These are phyloP conservation scores for Triangularia setosa DNA, from an alignment of 2,329 filamentous ascomycete species.

Conservation along the genomic window DNA sequence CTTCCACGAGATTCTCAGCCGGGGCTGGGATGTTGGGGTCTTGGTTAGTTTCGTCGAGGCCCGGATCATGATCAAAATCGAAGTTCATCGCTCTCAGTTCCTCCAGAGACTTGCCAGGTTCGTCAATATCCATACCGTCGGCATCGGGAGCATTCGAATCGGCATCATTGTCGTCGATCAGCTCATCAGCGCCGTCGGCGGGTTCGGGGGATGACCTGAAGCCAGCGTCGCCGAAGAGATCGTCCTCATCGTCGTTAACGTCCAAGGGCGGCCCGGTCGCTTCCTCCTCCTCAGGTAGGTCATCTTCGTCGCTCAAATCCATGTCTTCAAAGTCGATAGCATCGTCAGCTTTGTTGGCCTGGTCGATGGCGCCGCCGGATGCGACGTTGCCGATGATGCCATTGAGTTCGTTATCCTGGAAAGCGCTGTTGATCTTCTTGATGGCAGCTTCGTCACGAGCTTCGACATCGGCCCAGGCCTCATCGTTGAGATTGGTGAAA, in stretches of 20 bases:
- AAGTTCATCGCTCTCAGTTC: constrained; percentile 41
- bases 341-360: constrained; percentile 81
- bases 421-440: constrained; percentile 14
- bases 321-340: constrained; percentile 87
- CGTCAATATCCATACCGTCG: constrained; percentile 28
- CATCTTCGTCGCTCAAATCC: constrained; percentile 83
- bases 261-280: constrained; percentile 51
- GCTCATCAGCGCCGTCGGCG: constrained; percentile 13
- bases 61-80: constrained; percentile 41
- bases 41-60: constrained; percentile 49
- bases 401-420: constrained; percentile 41
- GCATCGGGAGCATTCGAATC: constrained; percentile 13
- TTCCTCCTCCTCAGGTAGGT: constrained; percentile 74
- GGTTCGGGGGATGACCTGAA: constrained; percentile 32
- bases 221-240: constrained; percentile 58
- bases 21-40: constrained; percentile 63
- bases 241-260: constrained; percentile 61
- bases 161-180: constrained; percentile 8
- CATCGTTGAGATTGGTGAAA: constrained; percentile 18
- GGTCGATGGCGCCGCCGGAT: constrained; percentile 47
- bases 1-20: constrained; percentile 68
- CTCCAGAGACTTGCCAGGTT: constrained; percentile 36
- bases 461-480: constrained; percentile 25
- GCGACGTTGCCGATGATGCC: constrained; percentile 37
- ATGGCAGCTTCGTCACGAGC: constrained; percentile 24